Evolutionary conservation across 164 flowering plant species (phyloP).

Genomic region (Akebia trifoliata): DNA sequence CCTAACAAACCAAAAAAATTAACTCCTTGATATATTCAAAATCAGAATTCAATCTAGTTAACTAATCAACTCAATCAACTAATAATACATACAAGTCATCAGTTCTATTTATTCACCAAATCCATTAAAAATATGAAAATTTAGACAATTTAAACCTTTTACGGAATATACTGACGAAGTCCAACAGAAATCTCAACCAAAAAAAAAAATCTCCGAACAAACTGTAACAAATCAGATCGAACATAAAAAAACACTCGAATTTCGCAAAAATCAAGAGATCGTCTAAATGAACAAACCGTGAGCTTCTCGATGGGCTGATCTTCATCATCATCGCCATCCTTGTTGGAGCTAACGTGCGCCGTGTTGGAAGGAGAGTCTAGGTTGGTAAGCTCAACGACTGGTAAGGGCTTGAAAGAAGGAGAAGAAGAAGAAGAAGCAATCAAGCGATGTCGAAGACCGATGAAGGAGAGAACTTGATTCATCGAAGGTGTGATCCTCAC

Average conservation of each 20-base stretch:
- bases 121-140: too few species aligned
- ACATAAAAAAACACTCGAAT: background rate
- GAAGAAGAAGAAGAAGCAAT: constrained; percentile 18
- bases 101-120: background rate
- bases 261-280: background rate
- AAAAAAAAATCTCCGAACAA: too few species aligned
- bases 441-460: constrained; percentile 26
- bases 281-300: constrained; percentile 28
- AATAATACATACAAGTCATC: background rate
- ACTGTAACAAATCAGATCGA: background rate
- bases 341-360: background rate
- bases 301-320: constrained; percentile 28
- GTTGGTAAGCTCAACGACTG: constrained; percentile 40
- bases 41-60: background rate
- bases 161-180: too few species aligned
- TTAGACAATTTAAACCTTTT: too few species aligned
- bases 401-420: constrained; percentile 52
- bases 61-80: background rate
- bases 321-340: constrained; percentile 9
- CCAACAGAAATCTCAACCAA: background rate
- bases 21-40: background rate
- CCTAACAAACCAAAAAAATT: background rate
- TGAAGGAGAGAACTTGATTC: constrained; percentile 29
- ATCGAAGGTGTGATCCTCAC: constrained; percentile 22
- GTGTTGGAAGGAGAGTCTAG: constrained; percentile 3